A percentile compares a stretch with the other conserved stretches of the same genome.
phyloP scores from a whole-genome alignment of 176 grass and related monocot genomes.

The Thinopyrum elongatum region DNA sequence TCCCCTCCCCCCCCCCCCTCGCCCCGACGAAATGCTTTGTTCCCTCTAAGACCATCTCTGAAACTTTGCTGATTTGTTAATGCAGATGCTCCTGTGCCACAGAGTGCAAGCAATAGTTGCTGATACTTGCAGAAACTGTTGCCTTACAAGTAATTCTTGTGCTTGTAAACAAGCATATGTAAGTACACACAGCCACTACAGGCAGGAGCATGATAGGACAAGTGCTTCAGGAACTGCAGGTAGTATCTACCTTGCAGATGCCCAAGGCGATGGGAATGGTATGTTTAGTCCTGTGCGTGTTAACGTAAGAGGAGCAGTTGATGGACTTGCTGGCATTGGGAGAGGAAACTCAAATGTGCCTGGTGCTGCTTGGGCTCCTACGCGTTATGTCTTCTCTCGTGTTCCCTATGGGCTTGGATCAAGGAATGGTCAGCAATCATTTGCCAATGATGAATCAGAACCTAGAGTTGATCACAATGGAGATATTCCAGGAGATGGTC shows the following conservation, averaged over 20 bases:
- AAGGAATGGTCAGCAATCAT: constrained; percentile 72
- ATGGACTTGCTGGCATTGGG: constrained; percentile 93
- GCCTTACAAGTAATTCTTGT: constrained; percentile 83
- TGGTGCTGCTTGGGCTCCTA: constrained; percentile 83
- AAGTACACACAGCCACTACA: constrained; percentile 67
- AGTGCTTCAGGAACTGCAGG: constrained; percentile 64
- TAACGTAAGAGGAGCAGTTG: constrained; percentile 85
- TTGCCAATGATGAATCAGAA: constrained; percentile 82
- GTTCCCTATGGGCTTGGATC: constrained; percentile 81
- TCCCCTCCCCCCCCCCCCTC: background rate
- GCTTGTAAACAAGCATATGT: constrained; percentile 92
- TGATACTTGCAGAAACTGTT: constrained; percentile 96
- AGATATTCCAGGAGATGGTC: constrained; percentile 78
- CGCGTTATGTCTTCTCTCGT: constrained; percentile 93
- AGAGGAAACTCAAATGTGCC: constrained; percentile 75
- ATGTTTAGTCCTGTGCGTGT: constrained; percentile 72
- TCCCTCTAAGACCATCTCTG: constrained; percentile 20
- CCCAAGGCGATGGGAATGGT: constrained; percentile 72
- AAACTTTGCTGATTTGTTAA: constrained; percentile 41
- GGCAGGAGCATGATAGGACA: constrained; percentile 82
- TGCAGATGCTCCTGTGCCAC: constrained; percentile 95
- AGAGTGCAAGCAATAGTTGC: constrained; percentile 81
- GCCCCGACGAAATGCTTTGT: background rate
- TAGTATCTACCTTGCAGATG: constrained; percentile 69
- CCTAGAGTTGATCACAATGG: constrained; percentile 76